Evolutionary conservation across 2,329 filamentous ascomycete species (phyloP).

Genomic region (Beauveria caledonica): DNA sequence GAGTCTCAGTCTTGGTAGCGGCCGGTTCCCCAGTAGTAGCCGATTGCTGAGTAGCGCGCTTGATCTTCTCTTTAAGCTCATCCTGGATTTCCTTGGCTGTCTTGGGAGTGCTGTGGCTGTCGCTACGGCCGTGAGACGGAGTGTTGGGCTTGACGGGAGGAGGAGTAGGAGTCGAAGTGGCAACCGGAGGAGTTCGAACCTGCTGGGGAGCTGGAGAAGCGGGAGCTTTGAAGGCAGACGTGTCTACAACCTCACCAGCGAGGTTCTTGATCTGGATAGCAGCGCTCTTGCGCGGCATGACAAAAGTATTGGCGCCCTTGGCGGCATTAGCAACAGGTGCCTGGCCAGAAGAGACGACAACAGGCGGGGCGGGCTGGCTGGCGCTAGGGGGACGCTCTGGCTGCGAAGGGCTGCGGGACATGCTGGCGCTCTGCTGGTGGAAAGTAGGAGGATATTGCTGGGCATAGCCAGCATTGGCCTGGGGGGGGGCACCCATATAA

Average conservation of each 20-base stretch:
- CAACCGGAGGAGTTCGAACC: slow-evolving; percentile 59
- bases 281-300: slow-evolving; percentile 57
- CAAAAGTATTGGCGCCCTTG: slow-evolving; percentile 37
- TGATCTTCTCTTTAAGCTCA: slow-evolving; percentile 75
- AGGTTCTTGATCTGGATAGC: slow-evolving; percentile 80
- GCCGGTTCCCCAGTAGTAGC: slow-evolving; percentile 22
- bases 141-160: slow-evolving; percentile 69
- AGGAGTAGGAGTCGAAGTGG: slow-evolving; percentile 69
- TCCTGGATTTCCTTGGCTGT: slow-evolving; percentile 73
- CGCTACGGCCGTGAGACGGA: slow-evolving; percentile 59
- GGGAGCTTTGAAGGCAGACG: slow-evolving; percentile 51
- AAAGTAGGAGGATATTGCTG: slow-evolving; percentile 33
- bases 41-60: slow-evolving; percentile 43
- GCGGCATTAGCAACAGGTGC: slow-evolving; percentile 45
- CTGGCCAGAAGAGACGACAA: slow-evolving; percentile 49
- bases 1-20: slow-evolving; percentile 20
- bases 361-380: slow-evolving; percentile 51
- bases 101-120: slow-evolving; percentile 61
- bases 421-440: slow-evolving; percentile 52
- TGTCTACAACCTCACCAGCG: slow-evolving; percentile 68
- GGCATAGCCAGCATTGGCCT: slow-evolving; percentile 41
- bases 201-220: slow-evolving; percentile 48
- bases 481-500: slow-evolving; percentile 36
- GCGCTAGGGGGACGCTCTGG: slow-evolving; percentile 61
- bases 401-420: slow-evolving; percentile 80